These are phyloP conservation scores for Lithospermum erythrorhizon DNA, from an alignment of 257 asterid species.

Conservation along the genomic window DNA sequence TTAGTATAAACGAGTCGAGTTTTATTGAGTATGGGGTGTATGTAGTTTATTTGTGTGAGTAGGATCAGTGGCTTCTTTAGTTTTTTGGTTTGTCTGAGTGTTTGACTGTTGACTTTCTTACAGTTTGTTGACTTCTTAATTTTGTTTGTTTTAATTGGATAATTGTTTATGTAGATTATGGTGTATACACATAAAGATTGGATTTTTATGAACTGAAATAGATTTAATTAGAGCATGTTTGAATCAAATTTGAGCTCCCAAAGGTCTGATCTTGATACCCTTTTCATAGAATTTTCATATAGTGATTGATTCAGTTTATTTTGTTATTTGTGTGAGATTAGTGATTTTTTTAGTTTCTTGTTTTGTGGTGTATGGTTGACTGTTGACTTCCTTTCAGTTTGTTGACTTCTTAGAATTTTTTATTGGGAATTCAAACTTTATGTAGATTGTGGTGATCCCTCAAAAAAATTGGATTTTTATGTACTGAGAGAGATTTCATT, in stretches of 20 bases:
- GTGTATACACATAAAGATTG: too few species aligned
- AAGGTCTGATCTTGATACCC: conserved; percentile 14
- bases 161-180: too few species aligned
- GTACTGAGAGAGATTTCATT: too few species aligned
- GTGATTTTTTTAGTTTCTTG: not conserved
- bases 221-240: too few species aligned
- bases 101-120: not conserved
- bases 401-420: not conserved
- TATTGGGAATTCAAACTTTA: not conserved
- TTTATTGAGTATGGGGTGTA: too few species aligned
- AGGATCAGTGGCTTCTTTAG: not conserved
- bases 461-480: not conserved
- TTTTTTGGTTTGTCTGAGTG: not conserved
- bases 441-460: not conserved
- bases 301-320: not conserved
- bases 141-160: too few species aligned
- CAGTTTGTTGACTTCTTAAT: too few species aligned
- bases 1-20: too few species aligned
- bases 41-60: not conserved
- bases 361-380: too few species aligned
- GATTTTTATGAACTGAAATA: too few species aligned
- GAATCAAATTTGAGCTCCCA: conserved; percentile 3
- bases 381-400: not conserved
- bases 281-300: not conserved
- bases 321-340: not conserved